Base-by-base conservation (phyloP, 176 grass and related monocot genomes). In the Oryza glumipatula region DNA sequence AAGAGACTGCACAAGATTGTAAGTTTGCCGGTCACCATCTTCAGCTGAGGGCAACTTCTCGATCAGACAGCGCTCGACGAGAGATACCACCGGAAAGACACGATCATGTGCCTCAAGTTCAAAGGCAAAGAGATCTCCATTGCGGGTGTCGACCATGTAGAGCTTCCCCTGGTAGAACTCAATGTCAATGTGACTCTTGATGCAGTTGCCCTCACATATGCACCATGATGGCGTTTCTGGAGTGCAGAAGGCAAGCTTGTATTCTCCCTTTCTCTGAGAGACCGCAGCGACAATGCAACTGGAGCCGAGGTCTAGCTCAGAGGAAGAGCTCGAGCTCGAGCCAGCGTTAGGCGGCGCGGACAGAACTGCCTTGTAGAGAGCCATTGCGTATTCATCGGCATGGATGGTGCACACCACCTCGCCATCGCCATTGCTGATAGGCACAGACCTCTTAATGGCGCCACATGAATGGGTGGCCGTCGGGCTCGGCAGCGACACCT, bases 151-250 rank as follows among this genome's bases (percentile, higher is more conserved):
- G 21, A 78, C 76, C 12, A 43, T 10, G n/a, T 78, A 78, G 76
- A 78, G 76, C 58, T 78, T 78, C 56, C 36, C 76, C 33, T 28
- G 21, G 22, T 65, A 65, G 76, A 78, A 77, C 54, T 54, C 74
- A 76, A 76, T 54, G 32, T 76, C 74, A 60, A 54, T 11, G 51
- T 38, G 33, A 19, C 74, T 60, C 28, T 60, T 76, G 74, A 76
- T 76, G 74, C 74, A 76, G 16, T 60, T 60, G 74, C 74, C 51
- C 51, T 76, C 51, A 12, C 51, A 76, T 36, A 76, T 14, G 32
- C 74, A 76, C 74, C 74, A 76, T 3, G 74, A 76, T 10, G 33
- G 47, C 74, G 56, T 60, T 22, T 22, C 51, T 36, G 47, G 74
- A 19, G 9, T 54, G 49, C 74, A 76, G 74, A 76, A 60, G 51